Base-by-base conservation (phyloP, 176 grass and related monocot species). In the Otatea glauca region DNA sequence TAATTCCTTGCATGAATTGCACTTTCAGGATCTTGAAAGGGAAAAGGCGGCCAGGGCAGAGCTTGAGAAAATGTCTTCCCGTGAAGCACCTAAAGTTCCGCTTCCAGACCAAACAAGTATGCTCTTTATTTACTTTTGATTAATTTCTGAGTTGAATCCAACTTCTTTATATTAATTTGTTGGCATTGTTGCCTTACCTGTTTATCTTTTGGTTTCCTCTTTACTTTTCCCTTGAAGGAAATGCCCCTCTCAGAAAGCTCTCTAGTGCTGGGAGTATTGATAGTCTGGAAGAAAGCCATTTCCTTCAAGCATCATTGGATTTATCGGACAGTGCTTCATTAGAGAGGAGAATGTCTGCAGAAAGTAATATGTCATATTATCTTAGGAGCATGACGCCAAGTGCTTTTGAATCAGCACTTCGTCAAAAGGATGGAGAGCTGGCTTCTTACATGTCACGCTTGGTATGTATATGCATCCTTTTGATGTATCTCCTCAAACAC, bases 351-450 rank as follows among this genome's bases (percentile, higher is more conserved):
- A 86, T 89, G 81, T 96, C 97, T 72, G 77, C 89, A 37, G 97
- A 99, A 55, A 90, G 80, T 88, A 96, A 91, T 72, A 86, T 94
- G 65, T 94, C 93, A 45, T 99, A 99, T 81, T 99, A 94, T 91
- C 75, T 96, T 78, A 96, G 93, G 86, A 94, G 90, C 88, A 96
- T 99, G 97, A 99, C 97, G 79, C 97, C 94, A 76, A 99, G 93
- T 92, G 86, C 93, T 81, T 99, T 94, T 91, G 97, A 99, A 81
- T 94, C 92, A 76, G 84, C 97, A 68, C 88, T 99, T 44, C 91
- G 97, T 43, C 91, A 99, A 85, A 99, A 96, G 81, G 97, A 99
- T 76, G 97, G 97, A 79, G 97, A 99, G 82, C 77, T 99, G 23
- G 89, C 91, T 75, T 99, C 97, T 61, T 99, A 99, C 67, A 96